Evolutionary conservation across 305 asterid species (phyloP), one percentile per base, ranked within the genome.

Genomic region (Plantago coronopus): DNA sequence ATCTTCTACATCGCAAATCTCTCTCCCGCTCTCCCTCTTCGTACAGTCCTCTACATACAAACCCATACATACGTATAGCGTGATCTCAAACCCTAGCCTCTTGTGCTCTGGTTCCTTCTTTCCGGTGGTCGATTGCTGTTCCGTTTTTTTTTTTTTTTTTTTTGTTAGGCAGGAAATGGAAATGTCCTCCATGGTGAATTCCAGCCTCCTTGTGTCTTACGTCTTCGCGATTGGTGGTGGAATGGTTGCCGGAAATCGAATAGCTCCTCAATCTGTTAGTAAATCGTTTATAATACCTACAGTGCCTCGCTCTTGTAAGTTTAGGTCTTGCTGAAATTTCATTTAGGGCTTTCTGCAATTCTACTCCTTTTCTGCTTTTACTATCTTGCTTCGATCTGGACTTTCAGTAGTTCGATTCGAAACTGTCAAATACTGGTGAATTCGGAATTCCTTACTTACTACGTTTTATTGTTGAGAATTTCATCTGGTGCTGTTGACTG

Each of bases 201-300:
- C 91, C 48, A 69, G 62, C 60, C 57, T 57, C 54, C 55, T 67
- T 57, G 69, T 75, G 81, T 34, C 71, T 64, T 72, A 37, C 63
- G 65, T 67, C 67, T 75, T 54, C 63, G 79, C 77, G 64, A 53
- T 72, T 44, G 83, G 78, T 69, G 87, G 83, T 63, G 82, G 80
- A 66, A 74, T 77, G 73, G 74, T 80, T 8, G 73, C 88, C 47
- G 91, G 79, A 18, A 79, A 79, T 69, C 95, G 95, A 81, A 82
- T 80, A 82, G 57, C n/a, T n/a, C n/a, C n/a, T n/a, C 81, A 63
- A 64, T 78, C 70, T 71, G 75, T 68, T 23, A 79, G n/a, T n/a
- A n/a, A 71, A 27, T 79, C 74, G 25, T 79, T 73, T 67, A 72
- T 73, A 77, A 84, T 77, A 82, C 96, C 78, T 44, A 61, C 66